phyloP scores from a whole-genome alignment of 1,284 basidiomycete genomes.

The Mycocalia duriaeana region DNA sequence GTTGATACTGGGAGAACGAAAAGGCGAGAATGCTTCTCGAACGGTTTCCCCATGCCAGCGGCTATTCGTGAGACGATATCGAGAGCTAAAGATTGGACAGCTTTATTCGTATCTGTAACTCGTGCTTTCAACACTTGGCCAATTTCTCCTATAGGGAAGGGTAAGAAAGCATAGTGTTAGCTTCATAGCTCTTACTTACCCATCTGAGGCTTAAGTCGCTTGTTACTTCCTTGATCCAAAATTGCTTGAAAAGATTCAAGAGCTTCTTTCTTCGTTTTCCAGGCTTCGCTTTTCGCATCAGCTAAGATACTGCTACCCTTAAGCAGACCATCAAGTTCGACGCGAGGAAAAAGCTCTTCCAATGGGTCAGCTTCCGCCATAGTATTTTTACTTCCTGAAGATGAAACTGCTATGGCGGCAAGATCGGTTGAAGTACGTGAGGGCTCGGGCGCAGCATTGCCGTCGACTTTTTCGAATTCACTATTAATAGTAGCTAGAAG shows the following conservation, averaged over 20 bases:
- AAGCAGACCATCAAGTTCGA: conserved; percentile 87
- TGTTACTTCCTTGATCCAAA: conserved; percentile 87
- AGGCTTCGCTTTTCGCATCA: conserved; percentile 87
- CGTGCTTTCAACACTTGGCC: conserved; percentile 84
- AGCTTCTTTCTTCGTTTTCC: conserved; percentile 97
- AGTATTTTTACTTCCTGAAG: conserved; percentile 34
- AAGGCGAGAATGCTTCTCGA: conserved; percentile 83
- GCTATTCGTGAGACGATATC: conserved; percentile 90
- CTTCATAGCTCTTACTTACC: conserved; percentile 43
- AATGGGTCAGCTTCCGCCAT: conserved; percentile 59
- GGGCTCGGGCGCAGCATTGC: conserved; percentile 76
- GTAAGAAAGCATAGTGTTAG: conserved; percentile 5
- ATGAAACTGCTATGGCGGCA: conserved; percentile 40
- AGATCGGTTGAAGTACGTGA: conserved; percentile 75
- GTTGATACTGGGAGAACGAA: conserved; percentile 78
- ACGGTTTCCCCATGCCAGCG: conserved; percentile 89
- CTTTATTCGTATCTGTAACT: conserved; percentile 90
- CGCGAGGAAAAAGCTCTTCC: conserved; percentile 92
- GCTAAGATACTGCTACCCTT: conserved; percentile 80
- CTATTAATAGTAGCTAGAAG: conserved; percentile 85
- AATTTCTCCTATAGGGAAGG: conserved; percentile 69
- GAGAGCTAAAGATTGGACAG: conserved; percentile 86
- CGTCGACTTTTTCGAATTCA: conserved; percentile 94
- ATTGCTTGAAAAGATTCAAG: conserved; percentile 82
- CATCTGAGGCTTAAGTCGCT: conserved; percentile 87